Evolutionary conservation across 2,329 filamentous ascomycete species (phyloP), one percentile per base, ranked within the genome.

Genomic region (Cercospora janseana): DNA sequence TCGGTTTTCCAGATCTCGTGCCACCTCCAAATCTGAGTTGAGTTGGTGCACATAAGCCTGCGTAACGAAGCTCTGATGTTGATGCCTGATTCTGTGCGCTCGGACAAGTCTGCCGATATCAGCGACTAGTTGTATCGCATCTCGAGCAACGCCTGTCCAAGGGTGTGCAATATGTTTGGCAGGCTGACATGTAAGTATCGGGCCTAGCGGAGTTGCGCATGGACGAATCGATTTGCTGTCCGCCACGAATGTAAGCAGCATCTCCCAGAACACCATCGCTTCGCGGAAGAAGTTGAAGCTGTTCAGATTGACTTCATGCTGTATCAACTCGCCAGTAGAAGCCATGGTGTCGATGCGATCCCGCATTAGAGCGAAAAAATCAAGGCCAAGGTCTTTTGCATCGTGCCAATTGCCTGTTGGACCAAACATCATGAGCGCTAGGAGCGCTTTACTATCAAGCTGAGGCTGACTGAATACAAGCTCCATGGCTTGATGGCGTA

Each of bases 361-460:
- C 24, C 67, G 64, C 16, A 65, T 62, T 29, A 66, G 60, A 15
- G 62, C 60, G 8, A 66, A 72, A 58, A 32, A 77, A 67, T 51
- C 75, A 73, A 78, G 68, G 2, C 80, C 80, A 4, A 83, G 68
- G 48, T 79, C 78, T 26, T 66, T 72, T 7, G 77, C 72, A 29
- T 81, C 74, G 51, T 82, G 79, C 80, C 80, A 83, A 34, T 77
- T 79, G 7, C 79, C 79, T 2, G 78, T 80, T 52, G 80, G 76
- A 3, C 80, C 80, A 2, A 83, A 73, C 63, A 83, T 74, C 43
- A 82, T 73, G 15, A 83, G 69, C 2, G 78, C 78, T 9, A 83
- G 60, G 6, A 83, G 69, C 2, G 57, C 55, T 38, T 59, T 54
- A 29, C 59, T 57, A 13, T 58, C 55, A 13, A 58, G 52, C 20